Percentiles rank a stretch among this genome's conserved stretches.
These are phyloP conservation scores for Zygotorulaspora chibaensis DNA, from an alignment of 805 yeast species.

Conservation along the genomic window DNA sequence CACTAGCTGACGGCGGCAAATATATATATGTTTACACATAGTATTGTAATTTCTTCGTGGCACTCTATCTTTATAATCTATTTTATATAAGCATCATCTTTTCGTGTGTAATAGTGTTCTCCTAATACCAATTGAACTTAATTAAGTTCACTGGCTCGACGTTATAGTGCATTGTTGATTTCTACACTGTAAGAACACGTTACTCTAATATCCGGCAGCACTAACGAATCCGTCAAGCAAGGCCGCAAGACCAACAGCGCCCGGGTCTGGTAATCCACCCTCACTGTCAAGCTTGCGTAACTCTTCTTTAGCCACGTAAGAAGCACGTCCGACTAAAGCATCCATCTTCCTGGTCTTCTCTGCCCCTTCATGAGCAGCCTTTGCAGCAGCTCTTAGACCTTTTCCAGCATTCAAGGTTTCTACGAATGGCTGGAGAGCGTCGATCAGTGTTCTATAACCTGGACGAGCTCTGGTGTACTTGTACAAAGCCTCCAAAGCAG, in stretches of 20 bases:
- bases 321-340: conserved; percentile 86
- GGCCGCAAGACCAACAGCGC: conserved; percentile 74
- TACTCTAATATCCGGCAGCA: conserved; percentile 16
- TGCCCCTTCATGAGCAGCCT: conserved; percentile 68
- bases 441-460: conserved; percentile 85
- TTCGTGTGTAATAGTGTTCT: too few relatives aligned
- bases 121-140: too few relatives aligned
- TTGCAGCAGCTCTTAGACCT: conserved; percentile 53
- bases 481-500: conserved; percentile 64
- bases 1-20: too few relatives aligned
- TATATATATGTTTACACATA: too few relatives aligned
- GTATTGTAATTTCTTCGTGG: neutral
- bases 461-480: conserved; percentile 77
- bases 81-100: too few relatives aligned
- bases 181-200: neutral
- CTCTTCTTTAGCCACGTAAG: conserved; percentile 64
- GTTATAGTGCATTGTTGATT: too few relatives aligned
- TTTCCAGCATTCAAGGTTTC: conserved; percentile 46
- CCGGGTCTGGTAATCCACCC: conserved; percentile 72
- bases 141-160: too few relatives aligned
- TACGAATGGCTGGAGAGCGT: conserved; percentile 78
- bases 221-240: conserved; percentile 32
- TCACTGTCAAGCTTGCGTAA: conserved; percentile 39
- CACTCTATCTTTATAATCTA: too few relatives aligned
- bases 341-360: conserved; percentile 61